phyloP scores from a whole-genome alignment of 129 eudicot genomes.

The sunflower (Helianthus annuus) region DNA sequence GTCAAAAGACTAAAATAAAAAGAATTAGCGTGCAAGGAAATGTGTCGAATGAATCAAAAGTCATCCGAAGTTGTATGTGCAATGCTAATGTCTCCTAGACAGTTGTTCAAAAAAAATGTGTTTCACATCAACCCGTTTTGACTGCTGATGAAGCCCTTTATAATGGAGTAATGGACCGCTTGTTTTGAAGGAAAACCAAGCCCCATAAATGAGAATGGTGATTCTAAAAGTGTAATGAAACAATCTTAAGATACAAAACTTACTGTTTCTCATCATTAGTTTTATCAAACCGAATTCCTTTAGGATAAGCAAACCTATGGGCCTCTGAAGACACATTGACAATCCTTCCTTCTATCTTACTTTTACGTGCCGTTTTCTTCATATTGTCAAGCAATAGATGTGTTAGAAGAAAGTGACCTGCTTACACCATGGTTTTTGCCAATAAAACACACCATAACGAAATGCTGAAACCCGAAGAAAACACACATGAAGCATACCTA shows the following conservation, averaged over 20 bases:
- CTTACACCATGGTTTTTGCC: not conserved
- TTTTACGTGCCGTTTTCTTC: conserved; percentile 60
- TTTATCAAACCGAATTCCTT: conserved; percentile 69
- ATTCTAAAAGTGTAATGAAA: not conserved
- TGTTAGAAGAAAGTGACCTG: conserved; percentile 81
- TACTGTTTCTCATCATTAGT: conserved; percentile 54
- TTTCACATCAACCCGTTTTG: no score
- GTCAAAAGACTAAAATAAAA: no score
- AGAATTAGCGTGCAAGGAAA: no score
- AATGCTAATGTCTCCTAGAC: not conserved
- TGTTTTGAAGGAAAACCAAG: not conserved
- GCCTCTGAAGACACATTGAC: conserved; percentile 76
- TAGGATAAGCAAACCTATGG: conserved; percentile 50
- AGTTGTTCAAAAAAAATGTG: no score
- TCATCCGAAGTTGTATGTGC: not conserved
- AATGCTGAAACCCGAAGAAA: not conserved
- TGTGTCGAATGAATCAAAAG: no score
- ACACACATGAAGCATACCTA: conserved; percentile 51
- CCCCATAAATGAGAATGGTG: no score
- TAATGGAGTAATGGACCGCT: no score
- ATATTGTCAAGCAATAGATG: conserved; percentile 67
- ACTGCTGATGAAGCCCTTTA: no score
- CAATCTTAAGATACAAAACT: not conserved
- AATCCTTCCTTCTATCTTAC: conserved; percentile 69
- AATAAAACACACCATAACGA: not conserved